A percentile compares a stretch with the other conserved stretches of the same genome.
Conservation (phyloP, 2,329 filamentous ascomycete genomes). For the Cadophora sp. region DNA sequence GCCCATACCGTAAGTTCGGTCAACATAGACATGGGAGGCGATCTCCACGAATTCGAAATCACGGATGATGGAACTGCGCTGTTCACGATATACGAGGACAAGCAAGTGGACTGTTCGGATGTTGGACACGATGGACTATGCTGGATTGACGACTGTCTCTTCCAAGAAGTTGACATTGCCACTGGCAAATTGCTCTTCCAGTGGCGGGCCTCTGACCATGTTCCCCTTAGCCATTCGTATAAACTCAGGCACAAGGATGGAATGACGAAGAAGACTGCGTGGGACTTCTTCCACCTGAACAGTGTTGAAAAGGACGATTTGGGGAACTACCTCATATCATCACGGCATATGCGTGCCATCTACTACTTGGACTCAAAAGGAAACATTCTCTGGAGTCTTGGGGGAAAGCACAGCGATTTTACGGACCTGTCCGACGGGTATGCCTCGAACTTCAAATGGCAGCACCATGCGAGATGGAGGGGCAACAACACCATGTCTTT, state of each 20-base stretch:
- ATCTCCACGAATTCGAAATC: conserved; percentile 25
- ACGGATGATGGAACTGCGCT: conserved; percentile 23
- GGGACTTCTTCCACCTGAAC: conserved; percentile 42
- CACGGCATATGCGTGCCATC: conserved; percentile 52
- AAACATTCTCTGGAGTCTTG: conserved; percentile 54
- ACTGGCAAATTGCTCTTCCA: conserved; percentile 57
- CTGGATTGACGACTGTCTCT: conserved; percentile 37
- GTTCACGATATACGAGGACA: conserved; percentile 24
- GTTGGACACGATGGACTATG: conserved; percentile 14
- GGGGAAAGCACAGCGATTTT: conserved; percentile 53
- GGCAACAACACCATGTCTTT: conserved; percentile 33
- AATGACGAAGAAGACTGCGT: conserved; percentile 28
- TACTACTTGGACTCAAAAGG: conserved; percentile 54
- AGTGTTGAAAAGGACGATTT: conserved; percentile 47
- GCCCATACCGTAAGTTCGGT: conserved; percentile 15
- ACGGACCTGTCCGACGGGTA: conserved; percentile 34
- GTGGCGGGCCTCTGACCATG: conserved; percentile 53
- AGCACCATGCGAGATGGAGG: conserved; percentile 54
- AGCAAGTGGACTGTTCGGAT: conserved; percentile 15
- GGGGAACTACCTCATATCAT: conserved; percentile 55
- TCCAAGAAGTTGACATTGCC: conserved; percentile 58
- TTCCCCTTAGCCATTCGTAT: conserved; percentile 26
- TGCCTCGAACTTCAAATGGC: conserved; percentile 55
- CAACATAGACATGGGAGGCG: conserved; percentile 15
- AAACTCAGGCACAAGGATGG: conserved; percentile 20